phyloP scores from a whole-genome alignment of 148 eudicot species.

The Mesembryanthemum crystallinum region DNA sequence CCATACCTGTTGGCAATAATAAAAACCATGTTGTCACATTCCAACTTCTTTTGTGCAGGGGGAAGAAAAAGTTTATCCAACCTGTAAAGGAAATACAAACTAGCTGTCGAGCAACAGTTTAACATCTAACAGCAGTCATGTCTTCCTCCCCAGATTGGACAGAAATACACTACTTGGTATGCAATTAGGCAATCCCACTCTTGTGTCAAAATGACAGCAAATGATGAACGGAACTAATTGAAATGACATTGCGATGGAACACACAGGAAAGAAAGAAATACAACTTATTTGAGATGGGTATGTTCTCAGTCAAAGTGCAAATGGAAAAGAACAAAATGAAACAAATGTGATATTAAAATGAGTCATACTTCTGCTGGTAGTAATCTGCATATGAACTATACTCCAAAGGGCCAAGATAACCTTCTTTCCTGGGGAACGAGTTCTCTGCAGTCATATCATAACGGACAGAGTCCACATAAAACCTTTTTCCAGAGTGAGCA shows the following conservation, averaged over 20 bases:
- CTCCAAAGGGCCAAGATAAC: slow-evolving; percentile 96
- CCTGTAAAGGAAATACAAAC: slow-evolving; percentile 20
- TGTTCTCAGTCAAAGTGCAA: slow-evolving; percentile 1
- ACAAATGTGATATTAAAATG: slow-evolving; percentile 1
- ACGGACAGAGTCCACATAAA: slow-evolving; percentile 86
- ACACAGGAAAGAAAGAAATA: not conserved
- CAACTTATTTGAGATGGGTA: not conserved
- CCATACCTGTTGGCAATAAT: slow-evolving; percentile 64
- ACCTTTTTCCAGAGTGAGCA: slow-evolving; percentile 99
- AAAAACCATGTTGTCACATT: slow-evolving; percentile 39
- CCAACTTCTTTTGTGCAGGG: slow-evolving; percentile 38
- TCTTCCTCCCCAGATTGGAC: slow-evolving; percentile 24
- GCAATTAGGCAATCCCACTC: slow-evolving; percentile 38
- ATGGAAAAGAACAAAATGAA: not conserved
- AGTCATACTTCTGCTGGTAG: slow-evolving; percentile 81
- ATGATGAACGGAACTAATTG: not conserved
- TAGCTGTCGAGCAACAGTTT: slow-evolving; percentile 9
- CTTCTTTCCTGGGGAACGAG: slow-evolving; percentile 97
- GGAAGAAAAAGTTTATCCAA: slow-evolving; percentile 33
- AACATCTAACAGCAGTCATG: slow-evolving; percentile 27
- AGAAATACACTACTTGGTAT: slow-evolving; percentile 33
- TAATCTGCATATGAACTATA: slow-evolving; percentile 95
- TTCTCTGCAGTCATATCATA: slow-evolving; percentile 94
- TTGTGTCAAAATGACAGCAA: slow-evolving; percentile 24
- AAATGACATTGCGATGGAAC: not conserved